These are phyloP conservation scores for Tetrapyrgos nigripes DNA, from an alignment of 1,284 basidiomycete species.

Conservation along the genomic window DNA sequence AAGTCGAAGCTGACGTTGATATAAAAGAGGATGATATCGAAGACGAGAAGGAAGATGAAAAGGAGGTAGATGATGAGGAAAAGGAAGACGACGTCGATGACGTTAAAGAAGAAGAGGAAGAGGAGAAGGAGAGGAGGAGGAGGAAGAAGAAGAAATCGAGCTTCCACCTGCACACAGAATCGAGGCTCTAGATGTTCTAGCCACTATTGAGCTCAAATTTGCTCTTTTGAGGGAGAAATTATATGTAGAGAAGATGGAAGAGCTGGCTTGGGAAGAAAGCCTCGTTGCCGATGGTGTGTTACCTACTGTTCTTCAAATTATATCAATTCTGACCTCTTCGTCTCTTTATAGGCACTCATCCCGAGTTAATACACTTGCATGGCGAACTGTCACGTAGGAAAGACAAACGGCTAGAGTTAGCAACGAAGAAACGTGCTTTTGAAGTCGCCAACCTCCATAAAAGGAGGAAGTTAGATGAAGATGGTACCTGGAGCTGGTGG, in stretches of 20 bases:
- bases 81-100: constrained; percentile 8
- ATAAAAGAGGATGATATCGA: constrained; percentile 18
- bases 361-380: constrained; percentile 82
- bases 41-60: constrained; percentile 26
- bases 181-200: constrained; percentile 80
- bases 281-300: constrained; percentile 68
- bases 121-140: constrained; percentile 43
- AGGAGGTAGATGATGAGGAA: constrained; percentile 26
- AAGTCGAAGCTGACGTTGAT: constrained; percentile 29
- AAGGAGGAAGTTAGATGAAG: constrained; percentile 65
- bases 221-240: constrained; percentile 74
- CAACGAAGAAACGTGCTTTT: constrained; percentile 70
- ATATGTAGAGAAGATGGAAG: constrained; percentile 86
- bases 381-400: constrained; percentile 74
- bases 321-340: constrained; percentile 12
- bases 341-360: constrained; percentile 68
- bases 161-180: constrained; percentile 78
- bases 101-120: constrained; percentile 43
- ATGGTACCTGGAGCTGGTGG: constrained; percentile 79
- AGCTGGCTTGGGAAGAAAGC: constrained; percentile 76
- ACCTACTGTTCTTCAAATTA: constrained; percentile 5
- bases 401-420: constrained; percentile 76
- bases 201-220: constrained; percentile 81
- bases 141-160: constrained; percentile 60
- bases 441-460: constrained; percentile 64